Evolutionary conservation across 768 basidiomycete genomes (phyloP).

Genomic region (Harrya chromipes): DNA sequence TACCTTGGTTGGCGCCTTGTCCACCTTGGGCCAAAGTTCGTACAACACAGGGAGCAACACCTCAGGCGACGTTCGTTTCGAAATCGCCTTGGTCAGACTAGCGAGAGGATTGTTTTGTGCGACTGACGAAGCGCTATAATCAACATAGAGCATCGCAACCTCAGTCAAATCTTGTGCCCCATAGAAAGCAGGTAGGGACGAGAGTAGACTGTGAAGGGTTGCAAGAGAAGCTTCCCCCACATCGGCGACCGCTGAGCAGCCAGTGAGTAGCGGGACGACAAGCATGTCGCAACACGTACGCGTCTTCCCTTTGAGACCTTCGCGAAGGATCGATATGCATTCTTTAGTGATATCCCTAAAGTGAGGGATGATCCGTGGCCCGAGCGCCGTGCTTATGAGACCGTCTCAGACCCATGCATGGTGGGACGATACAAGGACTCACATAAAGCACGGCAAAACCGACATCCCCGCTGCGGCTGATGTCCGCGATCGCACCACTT

Average conservation of each 20-base stretch:
- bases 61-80: constrained; percentile 69
- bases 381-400: constrained; percentile 60
- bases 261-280: not conserved
- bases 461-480: constrained; percentile 44
- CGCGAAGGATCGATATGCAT: constrained; percentile 47
- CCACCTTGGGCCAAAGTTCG: constrained; percentile 50
- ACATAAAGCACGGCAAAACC: constrained; percentile 63
- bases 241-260: constrained; percentile 29
- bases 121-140: constrained; percentile 27
- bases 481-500: constrained; percentile 40
- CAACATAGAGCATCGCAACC: constrained; percentile 56
- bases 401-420: constrained; percentile 2
- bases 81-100: constrained; percentile 56
- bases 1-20: constrained; percentile 38
- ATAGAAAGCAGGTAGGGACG: constrained; percentile 82
- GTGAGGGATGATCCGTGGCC: constrained; percentile 85
- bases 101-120: constrained; percentile 29
- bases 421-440: constrained; percentile 20
- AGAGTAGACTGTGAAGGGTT: constrained; percentile 67
- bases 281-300: constrained; percentile 29
- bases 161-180: constrained; percentile 54
- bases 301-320: constrained; percentile 30
- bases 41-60: constrained; percentile 63
- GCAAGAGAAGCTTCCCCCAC: constrained; percentile 36
- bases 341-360: constrained; percentile 69